Base-by-base conservation (phyloP, 2,329 filamentous ascomycete species). In the Aspergillus pseudoterreus region DNA sequence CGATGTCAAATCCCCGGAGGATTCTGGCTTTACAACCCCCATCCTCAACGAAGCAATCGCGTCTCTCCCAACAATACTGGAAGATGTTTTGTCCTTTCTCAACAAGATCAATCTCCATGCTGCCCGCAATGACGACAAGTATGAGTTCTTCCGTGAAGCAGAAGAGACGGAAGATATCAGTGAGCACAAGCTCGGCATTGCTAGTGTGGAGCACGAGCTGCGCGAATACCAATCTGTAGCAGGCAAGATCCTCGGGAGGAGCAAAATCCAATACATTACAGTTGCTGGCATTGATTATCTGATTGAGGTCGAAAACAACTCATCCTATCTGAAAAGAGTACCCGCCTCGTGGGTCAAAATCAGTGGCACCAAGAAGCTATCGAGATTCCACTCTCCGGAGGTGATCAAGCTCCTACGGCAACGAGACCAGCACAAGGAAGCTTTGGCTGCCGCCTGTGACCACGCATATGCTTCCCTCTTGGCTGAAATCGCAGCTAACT, bases 291-390 rank as follows among this genome's bases (percentile, higher is more conserved):
- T 97, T 60, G 94, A 97, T 67, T 99, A 90, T 66, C 82, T 99
- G 17, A 89, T 99, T 62, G 94, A 97, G 71, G 87, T 99, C 5
- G 81, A 88, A 59, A 96, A 95, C 69, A 79, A 64, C 19, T 75
- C 73, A 10, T 71, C 80, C 1, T 83, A 90, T 49, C 80, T 96
- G 54, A 94, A 91, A 67, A 84, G 86, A 51, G 90, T 99, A 0
- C 94, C 94, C 0, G 92, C 94, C 4, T 95, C 90, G 0, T 99
- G 94, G 94, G 80, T 82, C 57, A 97, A 99, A 71, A 89, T 97
- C 63, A 95, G 88, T 51, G 92, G 92, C 45, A 99, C 94, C 6
- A 97, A 97, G 71, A 90, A 90, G 63, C 75, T 92, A 4, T 92
- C 90, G 0, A 86, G 94, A 52, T 99, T 97, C 70, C 94, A 99